Base-by-base conservation (phyloP, 164 flowering plant genomes). In the Vitis labrusca region DNA sequence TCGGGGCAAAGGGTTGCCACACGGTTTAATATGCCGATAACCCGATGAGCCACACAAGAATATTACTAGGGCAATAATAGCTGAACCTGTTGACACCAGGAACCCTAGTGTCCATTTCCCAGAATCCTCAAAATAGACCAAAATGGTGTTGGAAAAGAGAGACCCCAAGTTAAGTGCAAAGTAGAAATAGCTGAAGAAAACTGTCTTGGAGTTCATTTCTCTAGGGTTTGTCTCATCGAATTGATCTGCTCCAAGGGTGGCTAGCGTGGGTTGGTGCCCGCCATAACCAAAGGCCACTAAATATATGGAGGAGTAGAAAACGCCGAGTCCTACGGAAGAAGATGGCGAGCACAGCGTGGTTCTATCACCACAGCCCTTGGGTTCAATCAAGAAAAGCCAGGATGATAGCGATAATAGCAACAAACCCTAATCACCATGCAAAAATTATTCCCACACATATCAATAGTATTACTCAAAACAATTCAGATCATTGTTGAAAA, bases 241-340 rank as follows among this genome's bases (percentile, higher is more conserved):
- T 64, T 94, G 98, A 69, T 94, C 98, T 1, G 97, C 84, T 17
- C 98, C 98, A 29, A 94, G 85, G 5, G 98, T 94, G 53, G 97
- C 98, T n/a, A 92, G n/a, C 0, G 93, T 81, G 5, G 97, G 97
- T 49, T 94, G 98, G 70, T 94, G 91, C 1, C 98, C 98, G 3
- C 98, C 97, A 71, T 92, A 87, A 17, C 98, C 98, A 17, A 94
- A 83, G 8, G 98, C 98, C 17, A 92, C 77, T 3, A 94, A 13
- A 58, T 94, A 94, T 3, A 92, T 91, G 0, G 97, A 78, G 8
- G 90, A 12, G 81, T 92, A 92, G 69, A 94, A 92, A 0, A 87
- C 15, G 13, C 57, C 71, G 1, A 71, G 23, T 2, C 89, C 93
- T 1, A 68, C 0, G 0, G 84, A 7, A 2, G 94, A 82, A 0